phyloP scores from a whole-genome alignment of 176 grass and related monocot species.

The Lolium multiflorum region DNA sequence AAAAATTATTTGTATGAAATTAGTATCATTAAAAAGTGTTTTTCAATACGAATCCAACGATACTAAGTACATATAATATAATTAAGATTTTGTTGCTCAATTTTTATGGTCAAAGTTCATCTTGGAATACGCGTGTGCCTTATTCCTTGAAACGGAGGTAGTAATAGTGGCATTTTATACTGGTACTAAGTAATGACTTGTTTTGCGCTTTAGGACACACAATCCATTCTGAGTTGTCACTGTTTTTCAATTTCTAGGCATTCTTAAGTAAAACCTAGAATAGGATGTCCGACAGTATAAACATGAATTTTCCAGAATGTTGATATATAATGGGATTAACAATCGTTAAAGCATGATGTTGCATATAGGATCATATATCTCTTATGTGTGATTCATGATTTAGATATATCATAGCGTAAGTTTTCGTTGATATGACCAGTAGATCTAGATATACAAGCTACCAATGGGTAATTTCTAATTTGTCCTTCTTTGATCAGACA shows the following conservation, averaged over 20 bases:
- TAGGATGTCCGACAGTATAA: neutral
- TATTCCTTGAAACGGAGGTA: no score
- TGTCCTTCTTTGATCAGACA: neutral
- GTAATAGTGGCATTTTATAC: neutral
- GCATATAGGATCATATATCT: neutral
- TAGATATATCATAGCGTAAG: neutral
- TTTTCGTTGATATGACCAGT: neutral
- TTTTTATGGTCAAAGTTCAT: no score
- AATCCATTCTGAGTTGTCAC: neutral
- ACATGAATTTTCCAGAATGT: neutral
- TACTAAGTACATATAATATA: no score
- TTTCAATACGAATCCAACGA: no score
- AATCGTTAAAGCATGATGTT: neutral
- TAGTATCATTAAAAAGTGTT: no score
- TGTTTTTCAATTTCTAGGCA: neutral
- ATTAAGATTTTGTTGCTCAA: no score
- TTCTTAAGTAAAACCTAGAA: neutral
- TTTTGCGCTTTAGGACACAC: neutral
- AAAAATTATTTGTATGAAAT: no score
- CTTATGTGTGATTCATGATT: neutral
- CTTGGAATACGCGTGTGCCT: no score
- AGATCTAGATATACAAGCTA: neutral
- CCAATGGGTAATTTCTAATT: neutral
- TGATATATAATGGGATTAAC: neutral
- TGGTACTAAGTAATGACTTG: neutral